Evolutionary conservation across 192 early-diverging fungal genomes (phyloP).

Genomic region (Mortierella claussenii): DNA sequence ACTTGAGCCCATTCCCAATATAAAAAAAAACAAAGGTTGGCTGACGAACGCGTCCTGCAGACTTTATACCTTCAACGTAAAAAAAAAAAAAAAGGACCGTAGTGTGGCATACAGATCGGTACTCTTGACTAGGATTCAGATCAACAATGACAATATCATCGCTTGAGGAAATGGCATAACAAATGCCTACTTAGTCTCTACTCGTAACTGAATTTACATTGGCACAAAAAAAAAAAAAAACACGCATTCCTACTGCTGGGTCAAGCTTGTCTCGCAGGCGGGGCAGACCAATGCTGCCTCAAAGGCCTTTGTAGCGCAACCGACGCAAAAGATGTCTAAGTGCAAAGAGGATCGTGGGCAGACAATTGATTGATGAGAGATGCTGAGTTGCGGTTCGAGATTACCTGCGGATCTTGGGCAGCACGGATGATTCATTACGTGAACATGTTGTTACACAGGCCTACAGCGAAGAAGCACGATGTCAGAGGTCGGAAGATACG

Average conservation of each 20-base stretch:
- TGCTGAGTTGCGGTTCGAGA: too few relatives aligned
- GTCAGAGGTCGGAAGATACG: too few relatives aligned
- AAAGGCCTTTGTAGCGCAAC: slow-evolving; percentile 65
- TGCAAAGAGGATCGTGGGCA: background rate
- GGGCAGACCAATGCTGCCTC: slow-evolving; percentile 66
- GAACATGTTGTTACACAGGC: slow-evolving; percentile 76
- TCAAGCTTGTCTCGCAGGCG: slow-evolving; percentile 66
- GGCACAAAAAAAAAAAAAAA: background rate
- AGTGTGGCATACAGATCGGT: slow-evolving; percentile 62
- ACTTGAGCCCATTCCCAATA: too few relatives aligned
- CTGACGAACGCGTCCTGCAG: too few relatives aligned
- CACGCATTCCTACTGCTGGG: slow-evolving; percentile 54
- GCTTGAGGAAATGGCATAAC: slow-evolving; percentile 17
- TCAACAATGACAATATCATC: slow-evolving; percentile 68
- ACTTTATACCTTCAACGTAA: background rate
- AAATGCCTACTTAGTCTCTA: background rate
- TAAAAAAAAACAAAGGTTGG: background rate
- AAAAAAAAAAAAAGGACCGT: background rate
- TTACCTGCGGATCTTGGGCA: too few relatives aligned
- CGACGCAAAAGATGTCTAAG: slow-evolving; percentile 74
- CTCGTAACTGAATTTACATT: background rate
- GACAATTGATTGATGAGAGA: too few relatives aligned
- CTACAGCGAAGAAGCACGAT: too few relatives aligned
- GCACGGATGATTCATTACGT: too few relatives aligned
- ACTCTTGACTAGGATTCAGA: slow-evolving; percentile 69